phyloP scores from a whole-genome alignment of 2,329 filamentous ascomycete species.

The Alternaria novae-zelandiae region DNA sequence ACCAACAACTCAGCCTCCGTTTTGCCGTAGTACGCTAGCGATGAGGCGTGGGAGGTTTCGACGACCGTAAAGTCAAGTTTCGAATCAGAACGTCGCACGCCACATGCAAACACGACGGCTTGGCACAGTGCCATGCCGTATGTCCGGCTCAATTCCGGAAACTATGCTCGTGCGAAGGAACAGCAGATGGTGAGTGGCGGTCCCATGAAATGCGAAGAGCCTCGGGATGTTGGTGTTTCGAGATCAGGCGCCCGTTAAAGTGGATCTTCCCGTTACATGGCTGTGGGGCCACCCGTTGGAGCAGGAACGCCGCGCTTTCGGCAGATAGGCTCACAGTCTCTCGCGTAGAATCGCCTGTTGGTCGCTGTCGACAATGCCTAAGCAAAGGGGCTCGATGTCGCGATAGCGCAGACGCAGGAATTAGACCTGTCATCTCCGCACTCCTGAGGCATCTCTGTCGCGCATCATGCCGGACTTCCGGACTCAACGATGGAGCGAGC shows the following conservation, averaged over 20 bases:
- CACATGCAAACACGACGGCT: conserved; percentile 29
- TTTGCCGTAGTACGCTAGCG: conserved; percentile 6
- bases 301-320: conserved; percentile 6
- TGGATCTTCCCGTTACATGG: conserved; percentile 18
- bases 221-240: conserved; percentile 23
- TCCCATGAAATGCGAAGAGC: conserved; percentile 8
- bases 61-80: conserved; percentile 26
- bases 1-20: background rate
- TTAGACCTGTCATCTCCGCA: background rate
- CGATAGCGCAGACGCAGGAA: background rate
- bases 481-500: background rate
- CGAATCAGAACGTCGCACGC: conserved; percentile 27
- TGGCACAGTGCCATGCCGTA: conserved; percentile 11
- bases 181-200: background rate
- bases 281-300: conserved; percentile 15
- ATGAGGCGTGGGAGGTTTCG: conserved; percentile 29
- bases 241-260: conserved; percentile 21
- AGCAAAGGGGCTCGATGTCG: background rate
- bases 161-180: background rate
- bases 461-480: background rate
- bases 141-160: conserved; percentile 13
- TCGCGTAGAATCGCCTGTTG: background rate
- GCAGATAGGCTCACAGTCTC: background rate
- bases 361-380: background rate
- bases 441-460: background rate